phyloP scores from a whole-genome alignment of 805 yeast species.

The Yarrowia alimentaria region DNA sequence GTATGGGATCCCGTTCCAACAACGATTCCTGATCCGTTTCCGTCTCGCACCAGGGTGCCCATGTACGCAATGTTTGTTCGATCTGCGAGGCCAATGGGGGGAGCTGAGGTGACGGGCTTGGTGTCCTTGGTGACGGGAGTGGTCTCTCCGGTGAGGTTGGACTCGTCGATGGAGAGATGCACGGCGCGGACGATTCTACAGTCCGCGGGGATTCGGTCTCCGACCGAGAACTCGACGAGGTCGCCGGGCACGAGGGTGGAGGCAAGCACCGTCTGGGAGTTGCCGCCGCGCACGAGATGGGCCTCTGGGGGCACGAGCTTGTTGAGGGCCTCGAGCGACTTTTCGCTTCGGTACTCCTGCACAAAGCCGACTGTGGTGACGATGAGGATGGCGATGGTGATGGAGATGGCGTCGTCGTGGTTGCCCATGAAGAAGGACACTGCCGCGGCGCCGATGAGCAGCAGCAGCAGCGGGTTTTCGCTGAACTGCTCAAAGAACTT shows the following conservation, averaged over 20 bases:
- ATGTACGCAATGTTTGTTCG: conserved; percentile 82
- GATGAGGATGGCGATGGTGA: conserved; percentile 84
- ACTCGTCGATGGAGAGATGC: conserved; percentile 84
- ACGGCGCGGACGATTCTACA: conserved; percentile 74
- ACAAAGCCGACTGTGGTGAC: conserved; percentile 97
- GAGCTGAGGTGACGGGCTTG: conserved; percentile 40
- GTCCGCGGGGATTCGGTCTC: conserved; percentile 97
- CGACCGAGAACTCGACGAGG: conserved; percentile 80
- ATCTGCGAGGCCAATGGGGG: conserved; percentile 54
- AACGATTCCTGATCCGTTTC: conserved; percentile 91
- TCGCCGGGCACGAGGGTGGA: conserved; percentile 94
- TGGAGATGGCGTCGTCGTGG: conserved; percentile 91
- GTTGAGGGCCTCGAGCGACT: conserved; percentile 88
- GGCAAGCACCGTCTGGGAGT: conserved; percentile 79
- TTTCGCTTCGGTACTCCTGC: conserved; percentile 94
- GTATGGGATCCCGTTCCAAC: conserved; percentile 86
- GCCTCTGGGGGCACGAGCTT: conserved; percentile 96
- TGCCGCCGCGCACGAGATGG: conserved; percentile 79
- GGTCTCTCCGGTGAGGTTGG: conserved; percentile 93
- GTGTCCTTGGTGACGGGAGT: conserved; percentile 72
- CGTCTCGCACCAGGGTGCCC: conserved; percentile 97
- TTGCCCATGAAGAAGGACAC: conserved; percentile 92
- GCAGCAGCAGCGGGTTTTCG: conserved; percentile 85
- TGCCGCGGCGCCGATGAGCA: conserved; percentile 85
- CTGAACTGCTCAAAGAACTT: conserved; percentile 79